Evolutionary conservation across 164 flowering plant genomes (phyloP).

Genomic region (Brasenia schreberi): DNA sequence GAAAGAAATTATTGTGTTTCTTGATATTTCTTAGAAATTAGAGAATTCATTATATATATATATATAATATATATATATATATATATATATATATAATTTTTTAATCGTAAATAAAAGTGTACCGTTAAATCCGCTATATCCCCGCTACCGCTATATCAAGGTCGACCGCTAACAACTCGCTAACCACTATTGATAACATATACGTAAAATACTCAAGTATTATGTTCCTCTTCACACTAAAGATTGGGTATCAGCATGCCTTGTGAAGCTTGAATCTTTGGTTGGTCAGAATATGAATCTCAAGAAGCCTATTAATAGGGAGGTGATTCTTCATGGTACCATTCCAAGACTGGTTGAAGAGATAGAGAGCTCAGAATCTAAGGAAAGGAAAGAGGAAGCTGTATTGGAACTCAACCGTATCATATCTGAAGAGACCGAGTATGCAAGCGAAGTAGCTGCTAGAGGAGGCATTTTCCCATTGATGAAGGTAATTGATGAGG

Average conservation of each 20-base stretch:
- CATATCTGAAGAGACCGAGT: conserved; percentile 51
- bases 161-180: no score
- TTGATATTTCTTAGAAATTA: no score
- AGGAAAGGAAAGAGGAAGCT: conserved; percentile 54
- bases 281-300: conserved; percentile 17
- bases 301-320: conserved; percentile 42
- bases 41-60: no score
- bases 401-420: conserved; percentile 59
- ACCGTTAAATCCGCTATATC: no score
- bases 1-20: no score
- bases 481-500: conserved; percentile 55
- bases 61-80: no score
- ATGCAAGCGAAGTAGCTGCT: conserved; percentile 37
- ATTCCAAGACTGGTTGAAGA: conserved; percentile 64
- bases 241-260: conserved; percentile 71
- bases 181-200: no score
- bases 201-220: conserved; percentile 31
- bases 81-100: no score
- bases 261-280: conserved; percentile 42
- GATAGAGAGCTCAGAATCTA: conserved; percentile 29
- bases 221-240: conserved; percentile 48
- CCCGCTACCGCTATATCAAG: no score
- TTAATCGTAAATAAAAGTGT: no score
- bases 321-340: conserved; percentile 55
- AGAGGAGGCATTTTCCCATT: conserved; percentile 58